These are phyloP conservation scores for Diaporthe sp. DNA, from an alignment of 2,329 filamentous ascomycete genomes.

Conservation along the genomic window DNA sequence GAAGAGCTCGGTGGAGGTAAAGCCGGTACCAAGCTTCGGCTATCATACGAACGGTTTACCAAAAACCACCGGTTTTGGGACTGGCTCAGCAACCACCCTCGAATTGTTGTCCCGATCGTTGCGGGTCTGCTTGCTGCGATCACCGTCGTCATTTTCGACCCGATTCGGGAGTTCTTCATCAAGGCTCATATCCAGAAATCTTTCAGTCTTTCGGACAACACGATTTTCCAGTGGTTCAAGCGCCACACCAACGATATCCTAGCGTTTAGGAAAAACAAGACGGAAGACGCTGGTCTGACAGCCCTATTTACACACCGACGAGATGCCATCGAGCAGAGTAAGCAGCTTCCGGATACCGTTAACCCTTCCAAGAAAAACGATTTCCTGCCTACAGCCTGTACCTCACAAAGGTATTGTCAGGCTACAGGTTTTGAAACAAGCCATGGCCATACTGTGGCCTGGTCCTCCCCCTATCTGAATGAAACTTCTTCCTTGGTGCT, in stretches of 20 bases:
- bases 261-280: conserved; percentile 67
- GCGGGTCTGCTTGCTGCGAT: conserved; percentile 86
- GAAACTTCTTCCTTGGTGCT: no score
- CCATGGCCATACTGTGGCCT: no score
- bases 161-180: conserved; percentile 93
- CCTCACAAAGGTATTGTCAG: no score
- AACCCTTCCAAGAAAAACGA: no score
- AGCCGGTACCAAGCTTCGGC: conserved; percentile 80
- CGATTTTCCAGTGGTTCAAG: conserved; percentile 85
- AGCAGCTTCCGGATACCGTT: no score
- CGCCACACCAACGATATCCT: conserved; percentile 78
- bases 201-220: conserved; percentile 80
- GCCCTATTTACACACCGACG: conserved; percentile 92
- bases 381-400: no score
- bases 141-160: conserved; percentile 92
- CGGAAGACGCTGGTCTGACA: conserved; percentile 78
- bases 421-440: no score
- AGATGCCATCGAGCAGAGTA: conserved; percentile 79
- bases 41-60: conserved; percentile 86
- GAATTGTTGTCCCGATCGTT: conserved; percentile 86
- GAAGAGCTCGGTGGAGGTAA: conserved; percentile 82
- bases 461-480: no score
- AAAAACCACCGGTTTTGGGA: conserved; percentile 87
- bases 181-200: conserved; percentile 86
- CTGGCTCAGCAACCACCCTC: conserved; percentile 88